A percentile compares a stretch with the other conserved stretches of the same genome.
Evolutionary conservation across 192 early-diverging fungal genomes (phyloP).

Genomic region (Umbelopsis isabellina): DNA sequence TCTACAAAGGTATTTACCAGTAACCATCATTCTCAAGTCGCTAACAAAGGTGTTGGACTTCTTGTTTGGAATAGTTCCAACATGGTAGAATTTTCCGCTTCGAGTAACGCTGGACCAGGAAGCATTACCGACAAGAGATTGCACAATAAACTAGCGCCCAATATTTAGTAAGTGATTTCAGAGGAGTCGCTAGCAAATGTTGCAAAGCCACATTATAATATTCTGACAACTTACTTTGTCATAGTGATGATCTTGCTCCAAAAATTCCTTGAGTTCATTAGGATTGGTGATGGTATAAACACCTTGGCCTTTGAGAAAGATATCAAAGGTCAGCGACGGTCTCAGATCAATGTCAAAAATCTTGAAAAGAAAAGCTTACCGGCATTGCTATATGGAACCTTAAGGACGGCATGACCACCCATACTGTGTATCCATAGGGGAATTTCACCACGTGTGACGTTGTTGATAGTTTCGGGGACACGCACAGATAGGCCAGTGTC

Average conservation of each 20-base stretch:
- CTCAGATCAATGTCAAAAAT: not conserved
- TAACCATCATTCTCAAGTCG: constrained; percentile 87
- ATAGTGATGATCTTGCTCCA: constrained; percentile 79
- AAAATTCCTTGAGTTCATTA: constrained; percentile 72
- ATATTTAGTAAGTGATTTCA: not conserved
- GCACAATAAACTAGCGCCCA: constrained; percentile 74
- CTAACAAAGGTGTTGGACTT: constrained; percentile 84
- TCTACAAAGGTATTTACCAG: constrained; percentile 47
- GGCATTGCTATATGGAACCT: constrained; percentile 87
- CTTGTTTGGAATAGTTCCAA: constrained; percentile 90
- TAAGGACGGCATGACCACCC: constrained; percentile 85
- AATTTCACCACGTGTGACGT: constrained; percentile 79
- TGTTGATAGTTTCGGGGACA: constrained; percentile 84
- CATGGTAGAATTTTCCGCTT: constrained; percentile 85
- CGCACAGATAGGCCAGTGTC: constrained; percentile 71
- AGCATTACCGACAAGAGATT: constrained; percentile 85
- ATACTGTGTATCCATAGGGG: constrained; percentile 82
- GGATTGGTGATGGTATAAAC: constrained; percentile 89
- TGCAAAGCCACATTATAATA: not conserved
- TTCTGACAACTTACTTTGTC: constrained; percentile 56
- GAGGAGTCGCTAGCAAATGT: not conserved
- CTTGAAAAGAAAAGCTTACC: constrained; percentile 41
- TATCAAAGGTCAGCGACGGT: not conserved
- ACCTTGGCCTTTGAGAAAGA: constrained; percentile 66
- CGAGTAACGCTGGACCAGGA: constrained; percentile 77